phyloP scores from a whole-genome alignment of 2,329 filamentous ascomycete species.

The Nemania sp. region DNA sequence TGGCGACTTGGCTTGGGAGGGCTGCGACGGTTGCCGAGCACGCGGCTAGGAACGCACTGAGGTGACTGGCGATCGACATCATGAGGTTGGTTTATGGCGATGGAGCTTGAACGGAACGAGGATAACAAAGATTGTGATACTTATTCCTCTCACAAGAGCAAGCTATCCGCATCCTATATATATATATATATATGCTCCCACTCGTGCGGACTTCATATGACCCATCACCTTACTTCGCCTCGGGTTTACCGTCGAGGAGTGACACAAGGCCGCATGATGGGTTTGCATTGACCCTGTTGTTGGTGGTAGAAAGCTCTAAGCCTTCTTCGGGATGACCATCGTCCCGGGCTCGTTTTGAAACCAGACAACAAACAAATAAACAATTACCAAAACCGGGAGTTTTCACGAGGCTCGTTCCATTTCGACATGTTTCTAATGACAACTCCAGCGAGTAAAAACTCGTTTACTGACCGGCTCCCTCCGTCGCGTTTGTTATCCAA shows the following conservation, averaged over 20 bases:
- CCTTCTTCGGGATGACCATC: slow-evolving; percentile 21
- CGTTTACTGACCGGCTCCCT: slow-evolving; percentile 10
- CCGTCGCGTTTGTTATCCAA: slow-evolving; percentile 35
- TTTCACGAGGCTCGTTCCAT: not conserved
- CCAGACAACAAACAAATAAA: slow-evolving; percentile 12
- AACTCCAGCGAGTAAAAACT: not conserved
- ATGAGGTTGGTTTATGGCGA: not conserved
- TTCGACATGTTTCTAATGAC: not conserved
- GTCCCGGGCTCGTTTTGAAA: slow-evolving; percentile 11
- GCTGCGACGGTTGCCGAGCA: slow-evolving; percentile 23
- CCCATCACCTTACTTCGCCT: not conserved
- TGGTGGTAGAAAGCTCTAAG: slow-evolving; percentile 17
- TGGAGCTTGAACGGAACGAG: not conserved
- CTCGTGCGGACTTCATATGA: not conserved
- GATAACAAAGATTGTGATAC: not conserved
- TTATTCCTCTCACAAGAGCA: not conserved
- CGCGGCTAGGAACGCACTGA: slow-evolving; percentile 23
- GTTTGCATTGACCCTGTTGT: not conserved
- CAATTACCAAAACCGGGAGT: not conserved
- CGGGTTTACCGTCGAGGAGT: not conserved
- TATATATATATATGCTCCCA: not conserved
- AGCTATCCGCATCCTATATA: not conserved
- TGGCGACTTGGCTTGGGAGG: slow-evolving; percentile 11
- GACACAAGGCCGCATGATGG: not conserved
- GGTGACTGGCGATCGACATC: slow-evolving; percentile 13